Conservation (phyloP, 352 stramenopile species). For the Phytopythium chamaehyphon region DNA sequence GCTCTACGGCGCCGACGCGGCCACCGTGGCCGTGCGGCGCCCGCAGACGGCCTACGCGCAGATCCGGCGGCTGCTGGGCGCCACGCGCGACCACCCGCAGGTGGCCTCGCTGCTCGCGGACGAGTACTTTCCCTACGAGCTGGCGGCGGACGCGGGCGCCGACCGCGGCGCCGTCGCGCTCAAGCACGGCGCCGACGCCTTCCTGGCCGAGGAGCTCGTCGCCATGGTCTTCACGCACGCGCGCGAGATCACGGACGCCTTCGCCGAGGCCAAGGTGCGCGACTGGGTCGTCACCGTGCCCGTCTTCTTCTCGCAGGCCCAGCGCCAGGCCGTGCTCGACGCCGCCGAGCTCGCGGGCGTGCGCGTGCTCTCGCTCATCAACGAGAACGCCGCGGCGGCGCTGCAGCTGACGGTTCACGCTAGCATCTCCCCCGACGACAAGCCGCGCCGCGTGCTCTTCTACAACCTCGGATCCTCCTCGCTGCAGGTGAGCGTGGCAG, state of each 20-base stretch:
- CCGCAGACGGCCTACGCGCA: constrained; percentile 88
- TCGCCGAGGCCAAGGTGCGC: constrained; percentile 66
- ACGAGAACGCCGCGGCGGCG: constrained; percentile 97
- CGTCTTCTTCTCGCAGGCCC: constrained; percentile 93
- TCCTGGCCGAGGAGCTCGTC: constrained; percentile 93
- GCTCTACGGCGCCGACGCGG: constrained; percentile 95
- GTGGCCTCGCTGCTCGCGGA: constrained; percentile 53
- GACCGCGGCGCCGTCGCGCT: constrained; percentile 56
- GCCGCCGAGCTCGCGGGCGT: constrained; percentile 93
- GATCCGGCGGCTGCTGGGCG: constrained; percentile 90
- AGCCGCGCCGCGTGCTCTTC: constrained; percentile 92
- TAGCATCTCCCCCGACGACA: constrained; percentile 56
- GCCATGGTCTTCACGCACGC: constrained; percentile 96
- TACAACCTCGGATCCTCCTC: constrained; percentile 97
- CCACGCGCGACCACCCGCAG: constrained; percentile 70
- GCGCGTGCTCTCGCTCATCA: constrained; percentile 95
- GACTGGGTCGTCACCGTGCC: constrained; percentile 97
- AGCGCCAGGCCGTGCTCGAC: constrained; percentile 93
- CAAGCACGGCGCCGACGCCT: constrained; percentile 61
- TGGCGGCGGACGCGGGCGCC: constrained; percentile 69
- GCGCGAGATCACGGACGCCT: constrained; percentile 71
- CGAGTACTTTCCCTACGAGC: constrained; percentile 76
- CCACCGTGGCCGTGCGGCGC: constrained; percentile 88
- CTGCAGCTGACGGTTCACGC: constrained; percentile 95
- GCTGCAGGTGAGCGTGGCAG: constrained; percentile 86